These are phyloP conservation scores for Penstemon barbatus DNA, from an alignment of 257 asterid genomes.

Conservation along the genomic window DNA sequence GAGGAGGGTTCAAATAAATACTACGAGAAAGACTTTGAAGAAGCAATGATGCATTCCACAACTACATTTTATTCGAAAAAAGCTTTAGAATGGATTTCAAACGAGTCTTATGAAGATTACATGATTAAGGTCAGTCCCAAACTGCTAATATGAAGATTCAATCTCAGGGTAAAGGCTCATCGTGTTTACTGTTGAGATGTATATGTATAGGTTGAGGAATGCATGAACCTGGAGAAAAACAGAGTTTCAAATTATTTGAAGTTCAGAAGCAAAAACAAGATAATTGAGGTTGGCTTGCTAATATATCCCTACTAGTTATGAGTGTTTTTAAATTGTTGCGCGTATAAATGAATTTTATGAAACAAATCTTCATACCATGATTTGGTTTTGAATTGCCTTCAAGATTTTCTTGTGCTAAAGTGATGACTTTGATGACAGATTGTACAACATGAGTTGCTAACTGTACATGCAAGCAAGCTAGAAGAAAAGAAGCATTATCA, in stretches of 20 bases:
- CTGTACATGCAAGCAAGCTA: constrained; percentile 37
- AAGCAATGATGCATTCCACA: constrained; percentile 37
- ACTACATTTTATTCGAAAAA: constrained; percentile 37
- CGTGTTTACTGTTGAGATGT: neutral
- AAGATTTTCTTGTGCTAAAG: neutral
- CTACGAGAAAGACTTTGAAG: constrained; percentile 41
- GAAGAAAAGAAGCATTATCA: constrained; percentile 33
- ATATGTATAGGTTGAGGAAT: constrained; percentile 36
- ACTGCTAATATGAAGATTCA: neutral
- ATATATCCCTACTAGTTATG: too few species aligned
- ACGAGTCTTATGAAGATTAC: constrained; percentile 30
- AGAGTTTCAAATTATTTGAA: constrained; percentile 31
- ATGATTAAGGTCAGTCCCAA: constrained; percentile 38
- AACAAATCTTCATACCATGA: neutral
- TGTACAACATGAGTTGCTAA: constrained; percentile 39
- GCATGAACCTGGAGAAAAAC: constrained; percentile 36
- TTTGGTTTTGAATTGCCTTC: neutral
- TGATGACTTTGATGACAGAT: constrained; percentile 26
- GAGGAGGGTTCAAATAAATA: constrained; percentile 29
- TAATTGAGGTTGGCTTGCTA: constrained; percentile 36
- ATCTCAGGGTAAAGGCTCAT: neutral
- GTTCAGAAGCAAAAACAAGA: constrained; percentile 26
- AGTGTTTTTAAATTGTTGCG: too few species aligned
- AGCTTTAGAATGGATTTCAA: constrained; percentile 36
- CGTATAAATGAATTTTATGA: too few species aligned